Evolutionary conservation across 768 basidiomycete genomes (phyloP).

Genomic region (Pisolithus sp.): DNA sequence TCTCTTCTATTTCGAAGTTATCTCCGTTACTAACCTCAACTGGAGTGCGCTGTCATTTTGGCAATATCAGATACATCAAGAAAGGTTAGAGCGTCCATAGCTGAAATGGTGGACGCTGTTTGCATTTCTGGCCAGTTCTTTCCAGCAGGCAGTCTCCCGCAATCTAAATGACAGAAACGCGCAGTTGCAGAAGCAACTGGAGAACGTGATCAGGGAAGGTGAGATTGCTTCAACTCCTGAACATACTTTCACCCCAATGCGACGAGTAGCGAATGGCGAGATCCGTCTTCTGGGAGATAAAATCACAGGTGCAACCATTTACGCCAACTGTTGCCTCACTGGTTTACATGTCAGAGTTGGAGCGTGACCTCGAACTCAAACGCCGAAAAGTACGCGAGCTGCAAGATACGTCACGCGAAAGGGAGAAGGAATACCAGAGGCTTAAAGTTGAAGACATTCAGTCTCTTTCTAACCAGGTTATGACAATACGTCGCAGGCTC

Average conservation of each 20-base stretch:
- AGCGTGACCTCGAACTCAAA: conserved; percentile 77
- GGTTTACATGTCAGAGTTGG: conserved; percentile 46
- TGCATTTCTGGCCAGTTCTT: conserved; percentile 35
- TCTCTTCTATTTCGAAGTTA: background rate
- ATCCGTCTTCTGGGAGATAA: conserved; percentile 66
- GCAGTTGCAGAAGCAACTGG: conserved; percentile 77
- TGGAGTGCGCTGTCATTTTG: conserved; percentile 78
- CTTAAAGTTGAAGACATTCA: conserved; percentile 49
- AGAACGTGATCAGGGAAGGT: conserved; percentile 85
- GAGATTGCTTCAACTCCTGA: background rate
- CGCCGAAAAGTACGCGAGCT: conserved; percentile 66
- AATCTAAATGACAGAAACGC: conserved; percentile 79
- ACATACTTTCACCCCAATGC: background rate
- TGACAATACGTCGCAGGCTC: conserved; percentile 37
- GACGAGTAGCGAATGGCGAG: conserved; percentile 63
- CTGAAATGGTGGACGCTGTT: background rate
- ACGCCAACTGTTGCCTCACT: background rate
- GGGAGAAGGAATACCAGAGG: conserved; percentile 84
- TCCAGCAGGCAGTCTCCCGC: conserved; percentile 77
- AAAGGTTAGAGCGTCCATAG: conserved; percentile 44
- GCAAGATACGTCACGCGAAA: conserved; percentile 67
- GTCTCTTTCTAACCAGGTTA: background rate
- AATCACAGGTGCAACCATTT: conserved; percentile 42
- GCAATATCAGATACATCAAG: conserved; percentile 87
- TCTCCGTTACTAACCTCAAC: conserved; percentile 4